Evolutionary conservation across 352 stramenopile species (phyloP), one percentile per base, ranked within the genome.

Genomic region (Pythium oligandrum): DNA sequence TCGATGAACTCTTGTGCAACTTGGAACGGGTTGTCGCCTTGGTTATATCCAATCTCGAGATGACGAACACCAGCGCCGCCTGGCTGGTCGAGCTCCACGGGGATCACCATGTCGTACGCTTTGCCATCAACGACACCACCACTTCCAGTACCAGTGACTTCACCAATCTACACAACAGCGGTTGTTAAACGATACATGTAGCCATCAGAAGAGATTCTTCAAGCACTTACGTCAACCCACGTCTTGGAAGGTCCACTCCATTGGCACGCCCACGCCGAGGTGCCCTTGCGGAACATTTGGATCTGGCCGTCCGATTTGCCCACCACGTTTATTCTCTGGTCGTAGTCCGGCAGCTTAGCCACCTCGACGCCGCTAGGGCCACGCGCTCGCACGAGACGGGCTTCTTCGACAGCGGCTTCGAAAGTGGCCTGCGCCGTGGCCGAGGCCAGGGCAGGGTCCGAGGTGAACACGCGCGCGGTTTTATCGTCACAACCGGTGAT

Each of bases 11-110:
- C 68, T 68, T 98, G 95, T 4, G 96, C 95, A 6, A 96, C 88
- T 5, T 95, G 85, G 69, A 98, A 99, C 35, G 95, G 94, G 73
- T 98, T 98, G 53, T 99, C 92, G 6, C 93, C 95, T 70, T 97
- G 96, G 61, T 99, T 99, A 80, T 98, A 99, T 11, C 95, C 96
- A 60, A 98, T 97, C 62, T 98, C 74, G n/a, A 98, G 78, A 47
- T 92, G 98, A 45, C 83, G 82, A 0, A 98, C 68, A 4, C 88
- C 89, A 17, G 17, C 17, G 17, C 17, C 17, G 17, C 96, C 89
- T 3, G 92, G 80, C 30, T 94, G 71, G 61, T 99, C 96, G 44
- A 98, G 93, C 68, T 99, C 96, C 51, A 99, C 97, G 0, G 95
- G 95, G 32, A 98, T 96, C 17, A 98, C 91, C 75, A 98, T 95